Evolutionary conservation across 257 asterid species (phyloP).

Genomic region (Anisodus tanguticus): DNA sequence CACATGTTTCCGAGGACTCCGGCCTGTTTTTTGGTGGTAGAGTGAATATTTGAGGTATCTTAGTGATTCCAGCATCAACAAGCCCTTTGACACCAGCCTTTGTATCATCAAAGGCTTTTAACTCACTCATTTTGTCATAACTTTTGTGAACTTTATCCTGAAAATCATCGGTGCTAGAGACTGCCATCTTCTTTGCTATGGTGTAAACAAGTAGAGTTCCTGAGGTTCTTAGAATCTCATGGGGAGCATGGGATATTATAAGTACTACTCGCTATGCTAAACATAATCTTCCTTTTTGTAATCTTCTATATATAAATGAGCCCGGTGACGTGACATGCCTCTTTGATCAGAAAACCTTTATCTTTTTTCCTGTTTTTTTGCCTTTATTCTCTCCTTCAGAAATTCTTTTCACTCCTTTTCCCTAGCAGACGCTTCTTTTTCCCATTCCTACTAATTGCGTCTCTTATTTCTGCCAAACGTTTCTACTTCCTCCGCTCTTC

Average conservation of each 20-base stretch:
- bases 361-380: too few species aligned
- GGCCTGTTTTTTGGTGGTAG: constrained; percentile 30
- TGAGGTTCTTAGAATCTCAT: background rate
- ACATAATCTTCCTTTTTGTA: background rate
- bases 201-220: background rate
- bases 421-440: too few species aligned
- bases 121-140: constrained; percentile 44
- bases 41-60: constrained; percentile 54
- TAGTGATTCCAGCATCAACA: constrained; percentile 50
- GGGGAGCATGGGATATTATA: background rate
- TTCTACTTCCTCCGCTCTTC: too few species aligned
- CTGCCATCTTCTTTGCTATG: constrained; percentile 30
- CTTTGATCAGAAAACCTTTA: too few species aligned
- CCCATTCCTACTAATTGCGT: too few species aligned
- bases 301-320: too few species aligned
- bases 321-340: too few species aligned
- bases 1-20: background rate
- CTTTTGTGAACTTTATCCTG: background rate
- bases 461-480: too few species aligned
- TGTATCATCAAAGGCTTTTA: constrained; percentile 60
- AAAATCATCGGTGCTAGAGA: background rate
- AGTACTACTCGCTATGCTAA: background rate
- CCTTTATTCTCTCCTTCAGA: too few species aligned
- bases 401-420: too few species aligned
- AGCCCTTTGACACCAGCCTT: constrained; percentile 74